A percentile compares a stretch with the other conserved stretches of the same genome.
Conservation (phyloP, 257 asterid species). For the Solanum megistacrolobum region DNA sequence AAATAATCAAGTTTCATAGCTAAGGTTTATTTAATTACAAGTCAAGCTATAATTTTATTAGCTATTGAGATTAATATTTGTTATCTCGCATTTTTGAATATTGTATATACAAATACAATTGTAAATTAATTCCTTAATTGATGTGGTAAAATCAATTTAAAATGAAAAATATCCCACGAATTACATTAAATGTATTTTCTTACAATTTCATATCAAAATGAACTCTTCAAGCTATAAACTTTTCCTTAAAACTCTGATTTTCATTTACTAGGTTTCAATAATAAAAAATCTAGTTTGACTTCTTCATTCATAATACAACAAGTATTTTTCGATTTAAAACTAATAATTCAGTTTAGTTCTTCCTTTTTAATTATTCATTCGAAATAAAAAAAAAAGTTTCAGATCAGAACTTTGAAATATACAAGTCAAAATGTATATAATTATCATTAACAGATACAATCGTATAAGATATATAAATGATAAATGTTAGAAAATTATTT, state of each 20-base stretch:
- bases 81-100: too few relatives aligned
- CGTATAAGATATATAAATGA: too few relatives aligned
- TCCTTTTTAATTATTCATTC: neutral
- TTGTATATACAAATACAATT: neutral
- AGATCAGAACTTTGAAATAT: too few relatives aligned
- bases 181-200: neutral
- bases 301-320: neutral
- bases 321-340: too few relatives aligned
- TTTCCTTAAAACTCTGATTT: too few relatives aligned
- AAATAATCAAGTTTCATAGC: neutral
- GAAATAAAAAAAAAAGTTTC: too few relatives aligned
- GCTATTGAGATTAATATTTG: neutral
- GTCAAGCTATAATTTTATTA: neutral
- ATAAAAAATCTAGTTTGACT: neutral
- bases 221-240: neutral
- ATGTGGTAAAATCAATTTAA: neutral
- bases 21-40: neutral
- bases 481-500: too few relatives aligned
- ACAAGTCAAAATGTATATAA: too few relatives aligned
- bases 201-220: neutral
- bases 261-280: neutral
- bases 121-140: neutral
- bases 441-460: too few relatives aligned
- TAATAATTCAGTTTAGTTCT: too few relatives aligned
- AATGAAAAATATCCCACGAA: neutral